Percentiles rank a stretch among this genome's conserved stretches.
phyloP scores from a whole-genome alignment of 2,329 filamentous ascomycete genomes.

The Scedosporium minutisporum region DNA sequence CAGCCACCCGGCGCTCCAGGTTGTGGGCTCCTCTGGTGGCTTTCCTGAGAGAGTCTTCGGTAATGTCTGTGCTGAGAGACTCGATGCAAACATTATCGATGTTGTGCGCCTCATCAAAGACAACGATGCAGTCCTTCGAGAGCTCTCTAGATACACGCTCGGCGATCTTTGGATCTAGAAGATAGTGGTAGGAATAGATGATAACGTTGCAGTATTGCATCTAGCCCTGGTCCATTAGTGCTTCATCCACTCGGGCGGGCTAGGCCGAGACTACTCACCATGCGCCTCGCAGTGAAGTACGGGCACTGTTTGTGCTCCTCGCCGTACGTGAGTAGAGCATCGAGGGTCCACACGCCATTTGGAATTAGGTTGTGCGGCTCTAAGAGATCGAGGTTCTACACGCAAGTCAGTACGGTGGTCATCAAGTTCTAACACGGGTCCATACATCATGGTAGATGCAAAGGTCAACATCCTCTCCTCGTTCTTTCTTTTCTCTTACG shows the following conservation, averaged over 20 bases:
- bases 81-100: slow-evolving; percentile 99
- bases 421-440: not conserved
- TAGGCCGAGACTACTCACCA: slow-evolving; percentile 47
- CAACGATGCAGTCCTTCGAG: slow-evolving; percentile 95
- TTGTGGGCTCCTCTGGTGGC: slow-evolving; percentile 86
- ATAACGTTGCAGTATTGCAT: slow-evolving; percentile 99
- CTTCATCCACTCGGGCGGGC: not conserved
- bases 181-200: slow-evolving; percentile 98
- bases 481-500: slow-evolving; percentile 93
- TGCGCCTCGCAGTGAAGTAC: slow-evolving; percentile 89
- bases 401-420: slow-evolving; percentile 11
- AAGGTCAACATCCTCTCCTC: slow-evolving; percentile 85
- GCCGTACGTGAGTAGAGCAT: slow-evolving; percentile 78
- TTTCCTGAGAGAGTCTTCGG: slow-evolving; percentile 85
- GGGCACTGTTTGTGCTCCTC: slow-evolving; percentile 95
- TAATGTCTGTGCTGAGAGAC: slow-evolving; percentile 90
- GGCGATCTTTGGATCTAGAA: slow-evolving; percentile 95
- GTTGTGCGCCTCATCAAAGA: slow-evolving; percentile 98
- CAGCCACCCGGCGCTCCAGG: slow-evolving; percentile 78
- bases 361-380: slow-evolving; percentile 93
- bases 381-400: slow-evolving; percentile 78
- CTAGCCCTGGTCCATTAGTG: slow-evolving; percentile 28
- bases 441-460: slow-evolving; percentile 89
- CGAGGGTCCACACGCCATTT: slow-evolving; percentile 90
- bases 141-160: slow-evolving; percentile 91